A percentile compares a stretch with the other conserved stretches of the same genome.
Evolutionary conservation across 2,329 filamentous ascomycete species (phyloP).

Genomic region (Penicillium sp.): DNA sequence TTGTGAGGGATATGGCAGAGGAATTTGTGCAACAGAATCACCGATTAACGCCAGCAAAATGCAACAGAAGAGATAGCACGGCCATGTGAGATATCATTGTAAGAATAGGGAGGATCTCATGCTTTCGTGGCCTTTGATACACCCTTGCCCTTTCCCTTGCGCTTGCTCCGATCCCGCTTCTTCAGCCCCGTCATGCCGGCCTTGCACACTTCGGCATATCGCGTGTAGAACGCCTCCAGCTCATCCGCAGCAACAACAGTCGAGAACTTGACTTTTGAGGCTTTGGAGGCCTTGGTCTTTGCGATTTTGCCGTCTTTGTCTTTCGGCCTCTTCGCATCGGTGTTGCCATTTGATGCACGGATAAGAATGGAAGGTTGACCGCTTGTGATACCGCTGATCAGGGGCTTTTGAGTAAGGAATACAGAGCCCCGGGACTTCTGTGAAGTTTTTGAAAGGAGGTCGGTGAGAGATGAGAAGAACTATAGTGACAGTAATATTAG

Average conservation of each 20-base stretch:
- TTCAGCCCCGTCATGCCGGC: slow-evolving; percentile 81
- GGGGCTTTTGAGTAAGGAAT: slow-evolving; percentile 43
- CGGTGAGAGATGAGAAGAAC: slow-evolving; percentile 43
- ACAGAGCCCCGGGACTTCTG: slow-evolving; percentile 42
- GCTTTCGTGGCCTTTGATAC: slow-evolving; percentile 31
- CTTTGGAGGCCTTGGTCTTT: slow-evolving; percentile 43
- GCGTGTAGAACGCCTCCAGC: slow-evolving; percentile 73
- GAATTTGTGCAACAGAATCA: slow-evolving; percentile 5
- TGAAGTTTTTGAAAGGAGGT: slow-evolving; percentile 39
- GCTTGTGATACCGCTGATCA: slow-evolving; percentile 50
- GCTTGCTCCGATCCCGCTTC: slow-evolving; percentile 78
- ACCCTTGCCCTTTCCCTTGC: slow-evolving; percentile 55
- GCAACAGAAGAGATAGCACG: slow-evolving; percentile 12
- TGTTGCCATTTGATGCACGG: slow-evolving; percentile 76
- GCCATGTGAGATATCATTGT: neutral
- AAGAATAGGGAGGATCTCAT: neutral
- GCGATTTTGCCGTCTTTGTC: slow-evolving; percentile 37
- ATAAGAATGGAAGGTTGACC: slow-evolving; percentile 70
- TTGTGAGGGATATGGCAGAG: slow-evolving; percentile 7
- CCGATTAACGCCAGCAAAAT: slow-evolving; percentile 26
- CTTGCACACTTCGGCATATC: slow-evolving; percentile 90
- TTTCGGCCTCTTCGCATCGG: slow-evolving; percentile 44
- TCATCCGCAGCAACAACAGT: slow-evolving; percentile 74
- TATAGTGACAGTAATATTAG: slow-evolving; percentile 22
- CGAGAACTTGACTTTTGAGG: slow-evolving; percentile 69